A percentile compares a stretch with the other conserved stretches of the same genome.
These are phyloP conservation scores for Tilletia setariae DNA, from an alignment of 1,284 basidiomycete species.

Conservation along the genomic window DNA sequence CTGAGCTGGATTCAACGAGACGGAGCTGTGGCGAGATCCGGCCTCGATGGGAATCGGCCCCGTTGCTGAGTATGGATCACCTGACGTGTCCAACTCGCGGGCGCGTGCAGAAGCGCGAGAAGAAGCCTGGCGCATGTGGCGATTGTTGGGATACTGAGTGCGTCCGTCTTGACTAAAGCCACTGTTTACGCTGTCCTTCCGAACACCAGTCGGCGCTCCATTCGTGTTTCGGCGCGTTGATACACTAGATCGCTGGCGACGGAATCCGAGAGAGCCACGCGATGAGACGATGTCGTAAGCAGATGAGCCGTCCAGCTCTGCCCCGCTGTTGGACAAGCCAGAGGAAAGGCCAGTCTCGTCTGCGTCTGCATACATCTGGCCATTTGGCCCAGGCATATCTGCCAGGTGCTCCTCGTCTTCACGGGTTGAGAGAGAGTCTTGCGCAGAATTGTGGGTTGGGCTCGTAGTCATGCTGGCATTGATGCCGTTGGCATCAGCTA, in stretches of 20 bases:
- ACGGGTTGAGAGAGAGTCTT: not conserved
- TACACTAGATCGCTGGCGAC: conserved; percentile 2
- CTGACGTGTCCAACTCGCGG: not conserved
- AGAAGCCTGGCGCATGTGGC: too few species aligned
- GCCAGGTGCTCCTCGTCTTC: conserved; percentile 6
- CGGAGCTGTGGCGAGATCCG: not conserved
- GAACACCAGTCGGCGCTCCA: not conserved
- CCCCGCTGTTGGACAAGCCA: conserved; percentile 9
- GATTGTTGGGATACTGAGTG: too few species aligned
- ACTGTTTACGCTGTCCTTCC: not conserved
- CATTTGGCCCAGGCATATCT: not conserved
- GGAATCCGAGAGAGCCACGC: conserved; percentile 13
- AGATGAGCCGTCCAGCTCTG: not conserved
- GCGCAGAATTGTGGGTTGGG: not conserved
- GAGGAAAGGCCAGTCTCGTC: conserved; percentile 14
- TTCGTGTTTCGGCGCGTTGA: conserved; percentile 10
- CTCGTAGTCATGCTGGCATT: conserved; percentile 9
- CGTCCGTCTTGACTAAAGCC: not conserved
- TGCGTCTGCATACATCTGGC: conserved; percentile 14
- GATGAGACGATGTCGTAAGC: not conserved
- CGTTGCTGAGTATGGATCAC: not conserved
- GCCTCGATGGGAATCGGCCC: not conserved
- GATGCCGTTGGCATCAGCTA: conserved; percentile 5
- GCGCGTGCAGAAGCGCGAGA: too few species aligned
- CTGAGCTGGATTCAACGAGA: not conserved